Percentiles rank a stretch among this genome's conserved stretches.
These are phyloP conservation scores for Penicillium sp. DNA, from an alignment of 2,329 filamentous ascomycete species.

Conservation along the genomic window DNA sequence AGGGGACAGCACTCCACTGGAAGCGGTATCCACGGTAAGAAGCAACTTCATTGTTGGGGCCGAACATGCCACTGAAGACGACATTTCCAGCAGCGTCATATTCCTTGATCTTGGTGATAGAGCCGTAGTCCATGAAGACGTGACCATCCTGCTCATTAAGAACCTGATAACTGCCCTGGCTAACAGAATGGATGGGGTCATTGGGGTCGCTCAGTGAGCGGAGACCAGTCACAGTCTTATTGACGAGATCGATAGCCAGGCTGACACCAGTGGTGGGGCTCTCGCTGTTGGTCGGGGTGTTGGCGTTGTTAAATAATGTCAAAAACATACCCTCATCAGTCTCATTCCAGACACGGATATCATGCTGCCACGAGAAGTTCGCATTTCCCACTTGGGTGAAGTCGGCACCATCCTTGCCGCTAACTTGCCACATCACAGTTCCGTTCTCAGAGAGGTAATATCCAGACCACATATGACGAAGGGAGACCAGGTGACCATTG, in stretches of 20 bases:
- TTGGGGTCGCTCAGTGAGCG: conserved; percentile 15
- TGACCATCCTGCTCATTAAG: conserved; percentile 12
- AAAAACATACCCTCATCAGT: conserved; percentile 31
- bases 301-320: conserved; percentile 31
- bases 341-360: conserved; percentile 36
- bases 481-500: conserved; percentile 36
- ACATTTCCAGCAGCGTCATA: conserved; percentile 28
- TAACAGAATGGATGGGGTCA: conserved; percentile 19
- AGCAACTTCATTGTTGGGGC: conserved; percentile 18
- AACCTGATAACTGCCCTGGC: conserved; percentile 28
- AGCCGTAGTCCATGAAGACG: conserved; percentile 34
- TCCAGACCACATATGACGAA: conserved; percentile 35
- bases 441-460: conserved; percentile 32
- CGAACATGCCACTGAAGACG: conserved; percentile 32
- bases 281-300: conserved; percentile 11
- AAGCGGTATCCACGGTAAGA: conserved; percentile 33
- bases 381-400: conserved; percentile 15
- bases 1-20: conserved; percentile 22
- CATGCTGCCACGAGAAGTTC: conserved; percentile 31
- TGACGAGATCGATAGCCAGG: conserved; percentile 19
- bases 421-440: conserved; percentile 17
- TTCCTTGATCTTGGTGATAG: conserved; percentile 33
- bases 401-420: conserved; percentile 16
- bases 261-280: conserved; percentile 22
- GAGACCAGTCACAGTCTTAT: conserved; percentile 9